Conservation (phyloP, 2,329 filamentous ascomycete genomes). For the Pleurostoma richardsiae region DNA sequence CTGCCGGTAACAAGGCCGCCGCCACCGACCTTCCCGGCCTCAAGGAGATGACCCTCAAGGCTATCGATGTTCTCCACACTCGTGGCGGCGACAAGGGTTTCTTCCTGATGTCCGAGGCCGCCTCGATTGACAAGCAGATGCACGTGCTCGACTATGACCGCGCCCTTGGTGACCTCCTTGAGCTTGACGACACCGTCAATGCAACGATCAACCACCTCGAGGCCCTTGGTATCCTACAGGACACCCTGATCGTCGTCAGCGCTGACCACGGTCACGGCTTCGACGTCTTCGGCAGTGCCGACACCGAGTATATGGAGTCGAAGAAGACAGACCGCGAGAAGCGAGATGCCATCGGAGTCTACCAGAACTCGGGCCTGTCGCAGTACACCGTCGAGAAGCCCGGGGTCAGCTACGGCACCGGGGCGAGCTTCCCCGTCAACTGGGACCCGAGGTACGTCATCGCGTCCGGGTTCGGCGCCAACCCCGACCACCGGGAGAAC, state of each 20-base stretch:
- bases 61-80: constrained; percentile 70
- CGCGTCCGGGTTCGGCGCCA: constrained; percentile 64
- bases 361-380: constrained; percentile 67
- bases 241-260: constrained; percentile 75
- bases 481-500: constrained; percentile 72
- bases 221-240: constrained; percentile 60
- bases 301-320: constrained; percentile 69
- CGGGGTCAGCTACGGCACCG: constrained; percentile 65
- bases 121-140: constrained; percentile 88
- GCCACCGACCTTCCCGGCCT: constrained; percentile 75
- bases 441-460: constrained; percentile 84
- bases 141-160: constrained; percentile 81
- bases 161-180: constrained; percentile 76
- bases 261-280: constrained; percentile 91
- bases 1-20: constrained; percentile 56
- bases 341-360: constrained; percentile 69
- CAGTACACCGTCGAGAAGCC: constrained; percentile 62
- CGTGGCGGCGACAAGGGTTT: constrained; percentile 67
- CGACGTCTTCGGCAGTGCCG: constrained; percentile 73
- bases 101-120: constrained; percentile 85
- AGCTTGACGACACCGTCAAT: constrained; percentile 78
- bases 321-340: constrained; percentile 65
- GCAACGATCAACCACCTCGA: constrained; percentile 69
- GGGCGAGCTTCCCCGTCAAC: constrained; percentile 72
- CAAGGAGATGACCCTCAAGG: constrained; percentile 87